Base-by-base conservation (phyloP, 2,329 filamentous ascomycete species). In the Penicillium sp. region DNA sequence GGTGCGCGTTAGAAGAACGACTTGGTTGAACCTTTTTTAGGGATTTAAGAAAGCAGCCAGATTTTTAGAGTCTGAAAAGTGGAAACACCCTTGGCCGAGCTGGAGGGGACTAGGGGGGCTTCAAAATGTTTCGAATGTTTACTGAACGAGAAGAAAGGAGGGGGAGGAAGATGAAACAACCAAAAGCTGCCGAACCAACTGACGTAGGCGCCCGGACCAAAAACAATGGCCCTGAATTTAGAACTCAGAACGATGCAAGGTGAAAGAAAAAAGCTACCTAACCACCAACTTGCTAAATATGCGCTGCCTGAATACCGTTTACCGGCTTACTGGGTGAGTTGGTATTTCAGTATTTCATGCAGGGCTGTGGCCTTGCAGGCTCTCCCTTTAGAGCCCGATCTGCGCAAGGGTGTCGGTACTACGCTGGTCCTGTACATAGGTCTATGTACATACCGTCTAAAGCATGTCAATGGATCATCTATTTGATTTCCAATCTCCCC, bases 151-250 rank as follows among this genome's bases (percentile, higher is more conserved):
- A 59, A 64, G 57, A 61, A 65, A 59, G 59, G 61, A 65, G 60
- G 61, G 60, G 56, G 50, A 19, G 56, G 49, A 51, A 50, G 62
- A 63, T 68, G 67, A 69, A 68, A 70, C 66, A 59, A n/a, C 35
- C 50, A 58, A 24, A 61, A 69, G 61, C 63, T 62, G 24, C 61
- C 58, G 54, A 62, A 61, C 53, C 58, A 68, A 68, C 65, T 70
- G 67, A 70, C 65, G 65, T 72, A 68, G 68, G 59, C 68, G 62
- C 65, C 60, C 67, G 54, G 53, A 50, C 58, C 56, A 58, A 64
- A 68, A 68, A 65, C 55, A 68, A 66, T 56, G 30, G 38, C 38
- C 45, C 53, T 42, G 51, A 26, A 42, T 28, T 37, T 13, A 37
- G 35, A 37, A 15, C 35, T 44, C 19, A n/a, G 15, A 38, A 37